Base-by-base conservation (phyloP, 257 asterid species). In the Parsonsia alboflavescens region DNA sequence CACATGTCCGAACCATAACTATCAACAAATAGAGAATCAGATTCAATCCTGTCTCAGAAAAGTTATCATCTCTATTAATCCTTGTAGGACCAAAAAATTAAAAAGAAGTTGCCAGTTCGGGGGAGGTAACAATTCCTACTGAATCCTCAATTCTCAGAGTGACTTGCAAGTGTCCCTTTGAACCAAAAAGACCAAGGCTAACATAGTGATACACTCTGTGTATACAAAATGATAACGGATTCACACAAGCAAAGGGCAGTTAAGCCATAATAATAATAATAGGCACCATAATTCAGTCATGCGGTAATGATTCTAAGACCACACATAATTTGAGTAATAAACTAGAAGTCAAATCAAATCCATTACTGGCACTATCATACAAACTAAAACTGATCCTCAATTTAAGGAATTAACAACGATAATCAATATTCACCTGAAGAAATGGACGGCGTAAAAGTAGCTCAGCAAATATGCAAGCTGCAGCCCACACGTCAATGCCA, bases 401-500 rank as follows among this genome's bases (percentile, higher is more conserved):
- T 53, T 54, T 10, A 54, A 33, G 52, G 58, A 26, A 52, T 26
- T 49, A 50, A 63, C 59, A 17, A 71, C 30, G 52, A 77, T 66
- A n/a, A 57, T 54, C 19, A 54, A 71, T 66, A 79, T 56, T 85
- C 75, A 94, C 99, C 96, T 90, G 98, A 80, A 94, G 84, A 80
- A 94, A 92, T 67, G 99, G 98, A 75, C 96, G 87, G 6, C 98
- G 96, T 70, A 92, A 76, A 74, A 94, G 91, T 68, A 94, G 95
- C 73, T 94, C 99, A 76, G 99, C 98, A 85, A 94, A 90, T 84
- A 94, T 94, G 86, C 99, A 94, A 48, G 99, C 99, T 28, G 98
- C 97, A 64, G 99, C 99, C 99, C 99, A 94, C 26, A 94, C 92
- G 72, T 94, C 99, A 62, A 94, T 98, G n/a, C 97, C 97, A 7